phyloP scores from a whole-genome alignment of 2,329 filamentous ascomycete species.

The Colletotrichum limetticola region DNA sequence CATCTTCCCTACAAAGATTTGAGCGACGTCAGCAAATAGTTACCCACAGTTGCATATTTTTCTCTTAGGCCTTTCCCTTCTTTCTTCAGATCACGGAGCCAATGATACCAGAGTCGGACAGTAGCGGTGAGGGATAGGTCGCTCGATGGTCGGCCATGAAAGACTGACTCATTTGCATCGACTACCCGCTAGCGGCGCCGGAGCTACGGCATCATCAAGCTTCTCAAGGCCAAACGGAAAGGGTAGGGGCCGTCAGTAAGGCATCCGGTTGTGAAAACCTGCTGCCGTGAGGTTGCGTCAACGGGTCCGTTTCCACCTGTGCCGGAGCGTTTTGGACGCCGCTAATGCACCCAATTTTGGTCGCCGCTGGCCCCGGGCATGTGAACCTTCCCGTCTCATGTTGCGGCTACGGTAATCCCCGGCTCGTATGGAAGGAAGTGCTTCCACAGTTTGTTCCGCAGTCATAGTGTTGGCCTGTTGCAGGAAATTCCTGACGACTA shows the following conservation, averaged over 20 bases:
- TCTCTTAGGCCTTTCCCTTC: background rate
- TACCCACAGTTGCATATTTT: slow-evolving; percentile 11
- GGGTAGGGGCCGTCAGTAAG: background rate
- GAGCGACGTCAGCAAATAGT: slow-evolving; percentile 28
- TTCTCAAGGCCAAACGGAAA: background rate
- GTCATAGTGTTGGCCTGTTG: background rate
- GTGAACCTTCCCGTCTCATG: slow-evolving; percentile 3
- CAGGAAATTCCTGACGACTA: background rate
- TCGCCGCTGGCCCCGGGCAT: slow-evolving; percentile 6
- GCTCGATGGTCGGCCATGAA: slow-evolving; percentile 7
- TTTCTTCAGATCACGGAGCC: slow-evolving; percentile 7
- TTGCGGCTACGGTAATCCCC: background rate
- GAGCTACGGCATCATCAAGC: slow-evolving; percentile 9
- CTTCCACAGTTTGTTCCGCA: background rate
- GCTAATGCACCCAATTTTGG: slow-evolving; percentile 30
- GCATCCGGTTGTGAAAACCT: background rate
- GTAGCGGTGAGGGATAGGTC: slow-evolving; percentile 29
- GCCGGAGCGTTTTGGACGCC: slow-evolving; percentile 2
- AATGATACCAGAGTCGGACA: slow-evolving; percentile 17
- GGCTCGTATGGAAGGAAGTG: background rate
- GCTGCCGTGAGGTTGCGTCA: background rate
- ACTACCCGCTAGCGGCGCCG: slow-evolving; percentile 24
- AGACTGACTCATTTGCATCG: slow-evolving; percentile 30
- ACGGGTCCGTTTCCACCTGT: background rate
- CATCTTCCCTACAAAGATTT: slow-evolving; percentile 6